Percentiles rank a stretch among this genome's conserved stretches.
phyloP scores from a whole-genome alignment of 768 basidiomycete species.

The Pisolithus microcarpus region DNA sequence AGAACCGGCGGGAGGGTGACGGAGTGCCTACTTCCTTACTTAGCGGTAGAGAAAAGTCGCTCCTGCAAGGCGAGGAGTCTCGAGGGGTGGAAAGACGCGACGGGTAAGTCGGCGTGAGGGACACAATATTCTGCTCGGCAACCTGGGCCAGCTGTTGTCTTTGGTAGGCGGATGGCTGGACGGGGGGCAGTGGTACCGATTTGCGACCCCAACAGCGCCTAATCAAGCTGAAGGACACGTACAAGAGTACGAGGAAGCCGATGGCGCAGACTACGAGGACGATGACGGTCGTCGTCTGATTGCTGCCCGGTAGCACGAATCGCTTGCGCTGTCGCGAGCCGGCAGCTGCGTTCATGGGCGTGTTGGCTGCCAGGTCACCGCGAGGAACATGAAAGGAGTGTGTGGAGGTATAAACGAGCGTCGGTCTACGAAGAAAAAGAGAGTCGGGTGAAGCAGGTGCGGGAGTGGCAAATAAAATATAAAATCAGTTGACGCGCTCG shows the following conservation, averaged over 20 bases:
- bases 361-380: background rate
- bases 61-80: constrained; percentile 19
- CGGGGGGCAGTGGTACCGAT: constrained; percentile 50
- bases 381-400: background rate
- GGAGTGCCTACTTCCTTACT: constrained; percentile 17
- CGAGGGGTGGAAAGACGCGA: constrained; percentile 17
- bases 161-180: constrained; percentile 58
- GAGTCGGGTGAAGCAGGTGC: too few species aligned
- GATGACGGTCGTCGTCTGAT: constrained; percentile 32
- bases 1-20: constrained; percentile 9
- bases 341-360: background rate
- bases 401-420: background rate
- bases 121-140: constrained; percentile 18
- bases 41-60: constrained; percentile 27
- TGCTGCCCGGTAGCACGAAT: background rate
- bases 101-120: constrained; percentile 19
- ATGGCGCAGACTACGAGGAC: constrained; percentile 44
- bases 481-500: too few species aligned
- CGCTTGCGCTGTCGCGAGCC: background rate
- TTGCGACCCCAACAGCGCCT: constrained; percentile 26
- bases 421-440: background rate
- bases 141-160: constrained; percentile 43
- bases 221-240: constrained; percentile 33
- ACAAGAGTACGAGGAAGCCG: constrained; percentile 32
- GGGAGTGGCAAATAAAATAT: too few species aligned